These are phyloP conservation scores for Oryza glaberrima DNA, from an alignment of 176 grass and related monocot species.

Conservation along the genomic window DNA sequence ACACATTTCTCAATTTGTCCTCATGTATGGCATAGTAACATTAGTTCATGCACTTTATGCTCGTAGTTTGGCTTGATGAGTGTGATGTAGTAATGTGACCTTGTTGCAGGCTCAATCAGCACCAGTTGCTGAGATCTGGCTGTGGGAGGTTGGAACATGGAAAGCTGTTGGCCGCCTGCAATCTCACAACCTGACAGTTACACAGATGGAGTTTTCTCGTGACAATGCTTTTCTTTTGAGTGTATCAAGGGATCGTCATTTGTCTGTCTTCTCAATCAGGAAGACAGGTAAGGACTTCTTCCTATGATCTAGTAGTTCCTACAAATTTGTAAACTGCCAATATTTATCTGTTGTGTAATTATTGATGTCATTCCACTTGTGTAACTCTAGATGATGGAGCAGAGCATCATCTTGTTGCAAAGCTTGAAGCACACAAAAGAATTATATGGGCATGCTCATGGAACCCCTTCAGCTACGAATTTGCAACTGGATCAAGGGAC, in stretches of 20 bases:
- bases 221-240: slow-evolving; percentile 78
- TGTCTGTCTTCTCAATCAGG: slow-evolving; percentile 69
- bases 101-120: slow-evolving; percentile 74
- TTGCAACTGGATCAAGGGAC: slow-evolving; percentile 96
- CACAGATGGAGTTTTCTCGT: slow-evolving; percentile 89
- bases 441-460: slow-evolving; percentile 98
- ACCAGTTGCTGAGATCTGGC: slow-evolving; percentile 82
- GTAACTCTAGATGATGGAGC: slow-evolving; percentile 53
- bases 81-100: background rate
- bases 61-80: slow-evolving; percentile 5
- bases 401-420: slow-evolving; percentile 59
- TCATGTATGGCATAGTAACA: background rate
- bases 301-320: slow-evolving; percentile 15
- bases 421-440: slow-evolving; percentile 92
- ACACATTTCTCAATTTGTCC: background rate
- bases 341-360: slow-evolving; percentile 28
- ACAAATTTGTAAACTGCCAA: slow-evolving; percentile 12
- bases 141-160: slow-evolving; percentile 98
- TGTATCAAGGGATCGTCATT: slow-evolving; percentile 89
- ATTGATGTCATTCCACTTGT: slow-evolving; percentile 19
- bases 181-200: slow-evolving; percentile 92
- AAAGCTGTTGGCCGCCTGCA: slow-evolving; percentile 80
- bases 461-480: slow-evolving; percentile 85
- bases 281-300: slow-evolving; percentile 54
- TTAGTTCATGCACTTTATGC: slow-evolving; percentile 21